Conservation (phyloP, 371 early-diverging fungal genomes). For the Zopfochytrium polystomum region DNA sequence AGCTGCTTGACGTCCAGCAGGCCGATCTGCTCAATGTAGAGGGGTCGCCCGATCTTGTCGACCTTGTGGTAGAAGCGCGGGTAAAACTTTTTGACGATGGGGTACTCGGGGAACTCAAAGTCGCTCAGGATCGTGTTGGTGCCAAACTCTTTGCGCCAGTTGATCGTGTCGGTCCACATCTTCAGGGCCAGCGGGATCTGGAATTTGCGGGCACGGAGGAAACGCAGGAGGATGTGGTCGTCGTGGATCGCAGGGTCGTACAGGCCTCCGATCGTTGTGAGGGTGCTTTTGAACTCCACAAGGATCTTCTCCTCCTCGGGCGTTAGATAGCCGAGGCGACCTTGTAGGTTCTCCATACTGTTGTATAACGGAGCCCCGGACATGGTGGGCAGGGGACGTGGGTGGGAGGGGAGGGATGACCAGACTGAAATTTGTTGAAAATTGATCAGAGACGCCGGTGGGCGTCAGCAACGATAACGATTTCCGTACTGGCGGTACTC, state of each 20-base stretch:
- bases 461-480: too few relatives aligned
- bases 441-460: too few relatives aligned
- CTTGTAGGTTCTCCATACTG: constrained; percentile 39
- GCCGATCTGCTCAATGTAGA: constrained; percentile 62
- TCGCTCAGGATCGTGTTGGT: constrained; percentile 30
- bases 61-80: constrained; percentile 61
- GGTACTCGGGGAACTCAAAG: constrained; percentile 47
- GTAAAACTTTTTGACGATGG: constrained; percentile 32
- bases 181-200: constrained; percentile 54
- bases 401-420: too few relatives aligned
- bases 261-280: constrained; percentile 29
- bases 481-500: too few relatives aligned
- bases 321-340: constrained; percentile 56
- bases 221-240: constrained; percentile 65
- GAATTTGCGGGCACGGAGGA: constrained; percentile 71
- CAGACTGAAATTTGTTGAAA: too few relatives aligned
- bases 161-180: constrained; percentile 63
- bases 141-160: constrained; percentile 59
- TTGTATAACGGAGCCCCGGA: too few relatives aligned
- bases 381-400: too few relatives aligned
- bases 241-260: constrained; percentile 58
- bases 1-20: constrained; percentile 53
- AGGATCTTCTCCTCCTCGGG: constrained; percentile 55
- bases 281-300: constrained; percentile 51
- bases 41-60: constrained; percentile 63